Evolutionary conservation across 1,284 basidiomycete genomes (phyloP).

Genomic region (Apiotrichum veenhuisii): DNA sequence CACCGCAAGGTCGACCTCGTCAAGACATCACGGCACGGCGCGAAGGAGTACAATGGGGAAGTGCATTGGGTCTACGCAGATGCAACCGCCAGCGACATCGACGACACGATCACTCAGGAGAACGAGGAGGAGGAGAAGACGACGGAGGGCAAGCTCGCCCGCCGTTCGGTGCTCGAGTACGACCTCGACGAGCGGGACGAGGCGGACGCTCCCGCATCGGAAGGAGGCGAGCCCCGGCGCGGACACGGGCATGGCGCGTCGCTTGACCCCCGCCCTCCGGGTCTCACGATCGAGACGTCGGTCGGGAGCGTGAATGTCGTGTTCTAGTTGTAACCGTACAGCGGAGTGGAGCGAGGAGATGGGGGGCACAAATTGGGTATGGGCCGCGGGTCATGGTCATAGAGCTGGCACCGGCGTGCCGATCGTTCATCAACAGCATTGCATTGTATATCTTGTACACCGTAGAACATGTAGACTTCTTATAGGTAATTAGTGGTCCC

Average conservation of each 20-base stretch:
- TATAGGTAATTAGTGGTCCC: too few relatives aligned
- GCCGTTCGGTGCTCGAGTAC: not conserved
- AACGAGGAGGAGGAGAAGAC: not conserved
- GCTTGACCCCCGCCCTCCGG: not conserved
- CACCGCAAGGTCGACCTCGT: not conserved
- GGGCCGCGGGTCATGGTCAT: too few relatives aligned
- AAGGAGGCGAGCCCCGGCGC: not conserved
- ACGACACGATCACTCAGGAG: not conserved
- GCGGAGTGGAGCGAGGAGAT: too few relatives aligned
- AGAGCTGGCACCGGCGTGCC: too few relatives aligned
- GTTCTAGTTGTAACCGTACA: not conserved
- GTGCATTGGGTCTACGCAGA: not conserved
- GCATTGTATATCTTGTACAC: not conserved
- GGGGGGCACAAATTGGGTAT: too few relatives aligned
- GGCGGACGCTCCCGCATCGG: not conserved
- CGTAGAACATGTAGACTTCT: too few relatives aligned
- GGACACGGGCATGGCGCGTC: not conserved
- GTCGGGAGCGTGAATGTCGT: constrained; percentile 3
- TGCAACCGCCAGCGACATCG: not conserved
- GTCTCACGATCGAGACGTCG: not conserved
- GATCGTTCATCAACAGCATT: constrained; percentile 4
- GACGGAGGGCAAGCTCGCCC: not conserved
- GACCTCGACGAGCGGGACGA: not conserved
- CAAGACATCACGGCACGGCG: not conserved
- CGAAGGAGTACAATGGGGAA: not conserved